Evolutionary conservation across 768 basidiomycete species (phyloP).

Genomic region (Boletus rufocinnamomeus): DNA sequence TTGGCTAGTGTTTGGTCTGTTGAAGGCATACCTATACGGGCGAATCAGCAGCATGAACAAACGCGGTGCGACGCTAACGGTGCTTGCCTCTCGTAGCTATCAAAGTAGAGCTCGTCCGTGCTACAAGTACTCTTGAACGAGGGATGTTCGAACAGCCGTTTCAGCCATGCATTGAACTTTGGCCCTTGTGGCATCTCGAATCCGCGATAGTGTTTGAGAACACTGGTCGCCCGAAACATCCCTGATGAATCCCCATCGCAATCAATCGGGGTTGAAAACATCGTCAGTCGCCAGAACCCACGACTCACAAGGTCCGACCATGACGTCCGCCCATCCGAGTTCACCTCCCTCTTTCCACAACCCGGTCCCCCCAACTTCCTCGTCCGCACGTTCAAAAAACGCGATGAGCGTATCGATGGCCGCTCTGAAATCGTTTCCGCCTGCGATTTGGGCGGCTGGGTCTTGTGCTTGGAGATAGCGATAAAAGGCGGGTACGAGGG

Average conservation of each 20-base stretch:
- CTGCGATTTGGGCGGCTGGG: conserved; percentile 48
- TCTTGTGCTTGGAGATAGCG: conserved; percentile 74
- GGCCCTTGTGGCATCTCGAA: conserved; percentile 55
- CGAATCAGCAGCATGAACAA: background rate
- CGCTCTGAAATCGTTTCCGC: conserved; percentile 53
- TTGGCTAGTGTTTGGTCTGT: conserved; percentile 75
- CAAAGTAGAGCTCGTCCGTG: conserved; percentile 63
- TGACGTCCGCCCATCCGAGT: conserved; percentile 64
- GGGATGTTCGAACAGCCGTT: conserved; percentile 57
- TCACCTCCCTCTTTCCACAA: conserved; percentile 60
- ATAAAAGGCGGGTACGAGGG: conserved; percentile 70
- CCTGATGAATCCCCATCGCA: conserved; percentile 40
- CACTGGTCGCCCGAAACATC: conserved; percentile 66
- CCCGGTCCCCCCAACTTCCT: conserved; percentile 52
- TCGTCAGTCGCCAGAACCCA: background rate
- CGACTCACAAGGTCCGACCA: conserved; percentile 70
- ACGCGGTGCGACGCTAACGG: background rate
- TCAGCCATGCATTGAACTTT: conserved; percentile 55
- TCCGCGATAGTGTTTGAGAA: conserved; percentile 66
- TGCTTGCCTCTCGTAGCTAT: conserved; percentile 68
- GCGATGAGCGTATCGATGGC: conserved; percentile 52
- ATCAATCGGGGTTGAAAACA: background rate
- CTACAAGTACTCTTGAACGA: conserved; percentile 70
- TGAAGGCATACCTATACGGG: conserved; percentile 64
- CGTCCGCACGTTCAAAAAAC: conserved; percentile 54